Conservation (phyloP, 768 basidiomycete genomes). For the Rhizopogon vinicolor region DNA sequence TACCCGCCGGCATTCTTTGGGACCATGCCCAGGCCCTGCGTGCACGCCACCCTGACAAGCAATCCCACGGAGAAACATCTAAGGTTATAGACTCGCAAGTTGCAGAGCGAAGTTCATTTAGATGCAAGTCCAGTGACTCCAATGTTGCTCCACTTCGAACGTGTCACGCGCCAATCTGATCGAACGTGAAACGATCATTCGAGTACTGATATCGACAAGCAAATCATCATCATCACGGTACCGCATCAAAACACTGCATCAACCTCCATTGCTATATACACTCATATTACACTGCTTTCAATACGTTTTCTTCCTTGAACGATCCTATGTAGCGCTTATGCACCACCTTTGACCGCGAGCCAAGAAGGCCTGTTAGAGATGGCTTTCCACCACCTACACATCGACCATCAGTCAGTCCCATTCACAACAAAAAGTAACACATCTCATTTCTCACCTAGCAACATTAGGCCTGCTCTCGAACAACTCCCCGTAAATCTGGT, state of each 20-base stretch:
- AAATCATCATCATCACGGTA: too few relatives aligned
- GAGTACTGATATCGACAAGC: too few relatives aligned
- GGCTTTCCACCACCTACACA: conserved; percentile 48
- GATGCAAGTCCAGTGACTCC: background rate
- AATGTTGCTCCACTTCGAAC: too few relatives aligned
- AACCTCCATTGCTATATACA: background rate
- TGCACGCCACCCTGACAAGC: too few relatives aligned
- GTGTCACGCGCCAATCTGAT: too few relatives aligned
- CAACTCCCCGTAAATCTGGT: conserved; percentile 19
- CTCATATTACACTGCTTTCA: background rate
- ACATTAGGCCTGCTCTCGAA: conserved; percentile 36
- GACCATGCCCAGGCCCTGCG: too few relatives aligned
- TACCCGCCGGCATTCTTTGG: background rate
- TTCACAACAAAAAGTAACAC: background rate
- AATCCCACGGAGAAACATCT: too few relatives aligned
- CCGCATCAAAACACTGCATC: background rate
- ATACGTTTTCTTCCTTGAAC: background rate
- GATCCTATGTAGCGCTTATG: background rate
- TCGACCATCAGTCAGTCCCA: background rate
- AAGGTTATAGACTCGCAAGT: background rate
- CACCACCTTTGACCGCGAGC: conserved; percentile 38
- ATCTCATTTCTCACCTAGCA: conserved; percentile 27
- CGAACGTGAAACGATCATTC: too few relatives aligned
- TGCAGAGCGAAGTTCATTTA: background rate
- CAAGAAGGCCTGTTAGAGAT: conserved; percentile 41